These are phyloP conservation scores for Boletus hoseneyae DNA, from an alignment of 1,284 basidiomycete genomes.

Conservation along the genomic window DNA sequence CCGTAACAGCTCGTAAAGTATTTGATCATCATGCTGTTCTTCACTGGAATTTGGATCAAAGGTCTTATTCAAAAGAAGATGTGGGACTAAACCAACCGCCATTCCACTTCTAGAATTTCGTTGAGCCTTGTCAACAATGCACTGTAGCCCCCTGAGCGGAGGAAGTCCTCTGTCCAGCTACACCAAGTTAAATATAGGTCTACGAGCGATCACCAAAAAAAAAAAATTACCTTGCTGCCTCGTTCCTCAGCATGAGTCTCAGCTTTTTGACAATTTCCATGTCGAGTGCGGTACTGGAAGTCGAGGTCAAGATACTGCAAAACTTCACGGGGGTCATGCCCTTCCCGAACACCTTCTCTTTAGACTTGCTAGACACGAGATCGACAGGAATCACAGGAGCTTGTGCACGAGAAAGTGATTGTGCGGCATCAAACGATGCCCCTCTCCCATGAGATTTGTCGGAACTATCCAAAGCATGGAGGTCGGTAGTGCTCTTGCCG, in stretches of 20 bases:
- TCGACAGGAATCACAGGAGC: constrained; percentile 42
- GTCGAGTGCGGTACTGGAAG: constrained; percentile 67
- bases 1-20: constrained; percentile 88
- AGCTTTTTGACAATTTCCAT: constrained; percentile 76
- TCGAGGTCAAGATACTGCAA: constrained; percentile 59
- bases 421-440: constrained; percentile 49
- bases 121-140: constrained; percentile 83
- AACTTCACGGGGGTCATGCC: constrained; percentile 61
- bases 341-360: constrained; percentile 48
- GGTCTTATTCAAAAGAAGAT: constrained; percentile 2
- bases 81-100: constrained; percentile 62
- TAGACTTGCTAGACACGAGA: constrained; percentile 36
- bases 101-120: constrained; percentile 92
- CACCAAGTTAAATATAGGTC: constrained; percentile 13
- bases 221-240: constrained; percentile 66
- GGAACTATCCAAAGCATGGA: constrained; percentile 18
- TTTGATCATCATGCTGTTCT: constrained; percentile 96
- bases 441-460: constrained; percentile 46
- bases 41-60: constrained; percentile 53
- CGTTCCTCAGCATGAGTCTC: constrained; percentile 78
- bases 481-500: constrained; percentile 41
- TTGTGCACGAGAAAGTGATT: constrained; percentile 48
- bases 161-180: constrained; percentile 92
- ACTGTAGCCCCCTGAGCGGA: constrained; percentile 81
- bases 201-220: background rate